Evolutionary conservation across 2,329 filamentous ascomycete species (phyloP).

Genomic region (Verruconis gallopava): DNA sequence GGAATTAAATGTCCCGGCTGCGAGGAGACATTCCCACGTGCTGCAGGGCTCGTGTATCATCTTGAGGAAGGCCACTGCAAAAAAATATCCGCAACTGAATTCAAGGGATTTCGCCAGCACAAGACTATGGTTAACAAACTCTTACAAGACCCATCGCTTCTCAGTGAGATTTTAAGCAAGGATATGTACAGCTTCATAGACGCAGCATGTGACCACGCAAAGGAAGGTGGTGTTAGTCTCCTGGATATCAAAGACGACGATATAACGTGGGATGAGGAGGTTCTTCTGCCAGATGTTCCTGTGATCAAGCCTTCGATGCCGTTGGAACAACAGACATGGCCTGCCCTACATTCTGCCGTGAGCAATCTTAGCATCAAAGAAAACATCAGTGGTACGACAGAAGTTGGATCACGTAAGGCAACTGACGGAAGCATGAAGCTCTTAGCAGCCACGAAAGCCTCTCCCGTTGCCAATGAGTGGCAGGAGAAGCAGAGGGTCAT

Average conservation of each 20-base stretch:
- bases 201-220: neutral
- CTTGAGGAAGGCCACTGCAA: conserved; percentile 40
- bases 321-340: conserved; percentile 4
- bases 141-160: conserved; percentile 15
- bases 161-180: neutral
- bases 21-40: conserved; percentile 32
- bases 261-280: conserved; percentile 2
- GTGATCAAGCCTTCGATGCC: conserved; percentile 1
- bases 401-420: neutral
- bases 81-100: conserved; percentile 28
- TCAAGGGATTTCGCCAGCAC: conserved; percentile 37
- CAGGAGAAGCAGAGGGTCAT: conserved; percentile 14
- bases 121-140: conserved; percentile 33
- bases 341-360: neutral
- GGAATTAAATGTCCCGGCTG: conserved; percentile 42
- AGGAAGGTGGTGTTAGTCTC: conserved; percentile 2
- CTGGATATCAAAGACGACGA: neutral
- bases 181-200: conserved; percentile 3
- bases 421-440: conserved; percentile 16
- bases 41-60: conserved; percentile 38
- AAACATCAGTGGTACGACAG: neutral
- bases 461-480: conserved; percentile 10
- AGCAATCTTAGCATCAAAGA: neutral
- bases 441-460: conserved; percentile 24
- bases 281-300: neutral